Base-by-base conservation (phyloP, 1,284 basidiomycete genomes). In the Lignosus rhinocerotis region DNA sequence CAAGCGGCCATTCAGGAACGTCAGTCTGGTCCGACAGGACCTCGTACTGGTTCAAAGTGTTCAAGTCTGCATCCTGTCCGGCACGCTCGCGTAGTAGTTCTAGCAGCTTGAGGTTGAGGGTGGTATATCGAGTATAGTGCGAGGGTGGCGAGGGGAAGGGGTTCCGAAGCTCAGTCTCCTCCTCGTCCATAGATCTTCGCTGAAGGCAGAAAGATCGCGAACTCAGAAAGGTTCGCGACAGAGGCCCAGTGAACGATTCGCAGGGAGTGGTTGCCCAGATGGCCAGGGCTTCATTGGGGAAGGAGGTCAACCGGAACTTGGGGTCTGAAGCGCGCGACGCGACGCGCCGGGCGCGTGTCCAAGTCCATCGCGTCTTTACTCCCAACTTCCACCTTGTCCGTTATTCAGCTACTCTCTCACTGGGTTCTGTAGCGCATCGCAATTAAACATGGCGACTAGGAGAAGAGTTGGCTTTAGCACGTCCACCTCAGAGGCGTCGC, bases 131-230 rank as follows among this genome's bases (percentile, higher is more conserved):
- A 10, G 80, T 80, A 69, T 91, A 90, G 68, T 89, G 86, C 14
- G 89, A 90, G 0, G 90, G 90, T 1, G 90, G 90, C 10, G 89
- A 90, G 32, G 90, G 90, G 68, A 92, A 92, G 4, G 90, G 90
- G 71, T 90, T 92, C 64, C 87, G 82, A 47, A 92, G 78, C 66
- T 92, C 89, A 54, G 84, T 80, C 58, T 89, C 87, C 64, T 90
- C 81, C 58, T 89, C 86, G 62, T 86, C 83, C 82, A 84, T 84
- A 8, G 12, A 19, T 16, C n/a, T 10, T 17, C 41, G n/a, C 16
- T 16, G 11, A 8, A 42, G n/a, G 17, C 39, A 30, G 12, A 43
- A 16, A 31, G n/a, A 12, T 17, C 17, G 9, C 3, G 33, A 47
- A n/a, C n/a, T n/a, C n/a, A n/a, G n/a, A n/a, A 30, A 11, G 44